Evolutionary conservation across 176 grass and related monocot species (phyloP).

Genomic region (Phragmites australis): DNA sequence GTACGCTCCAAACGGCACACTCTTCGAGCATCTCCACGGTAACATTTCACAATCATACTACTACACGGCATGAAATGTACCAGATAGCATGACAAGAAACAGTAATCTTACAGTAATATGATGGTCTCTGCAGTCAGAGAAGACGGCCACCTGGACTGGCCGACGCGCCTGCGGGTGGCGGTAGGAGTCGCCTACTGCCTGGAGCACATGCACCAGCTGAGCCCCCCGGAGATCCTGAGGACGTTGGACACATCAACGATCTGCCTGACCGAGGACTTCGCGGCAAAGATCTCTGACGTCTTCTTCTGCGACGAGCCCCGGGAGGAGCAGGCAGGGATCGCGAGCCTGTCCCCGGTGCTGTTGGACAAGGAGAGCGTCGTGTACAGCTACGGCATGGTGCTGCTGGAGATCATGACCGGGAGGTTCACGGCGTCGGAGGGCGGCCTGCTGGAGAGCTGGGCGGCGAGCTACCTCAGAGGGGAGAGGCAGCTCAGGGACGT

Average conservation of each 20-base stretch:
- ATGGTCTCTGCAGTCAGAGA: slow-evolving; percentile 55
- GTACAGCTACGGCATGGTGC: slow-evolving; percentile 81
- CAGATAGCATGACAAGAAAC: neutral
- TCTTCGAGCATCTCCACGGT: slow-evolving; percentile 94
- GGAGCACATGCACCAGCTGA: slow-evolving; percentile 86
- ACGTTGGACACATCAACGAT: slow-evolving; percentile 68
- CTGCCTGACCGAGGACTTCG: slow-evolving; percentile 88
- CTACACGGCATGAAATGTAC: neutral
- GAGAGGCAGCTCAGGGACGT: slow-evolving; percentile 58
- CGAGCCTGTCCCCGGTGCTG: slow-evolving; percentile 14
- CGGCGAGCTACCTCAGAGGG: slow-evolving; percentile 47
- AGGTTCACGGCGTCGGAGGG: slow-evolving; percentile 56
- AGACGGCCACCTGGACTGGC: slow-evolving; percentile 75
- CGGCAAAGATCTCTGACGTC: slow-evolving; percentile 84
- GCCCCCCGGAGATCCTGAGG: slow-evolving; percentile 55
- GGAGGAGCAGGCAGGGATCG: neutral
- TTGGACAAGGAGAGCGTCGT: slow-evolving; percentile 53
- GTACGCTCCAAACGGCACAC: slow-evolving; percentile 86
- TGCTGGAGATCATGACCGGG: slow-evolving; percentile 80
- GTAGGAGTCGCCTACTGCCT: slow-evolving; percentile 82
- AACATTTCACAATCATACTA: neutral
- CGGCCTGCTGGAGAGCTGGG: slow-evolving; percentile 62
- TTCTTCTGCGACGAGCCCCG: slow-evolving; percentile 48
- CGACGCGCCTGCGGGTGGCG: slow-evolving; percentile 63
- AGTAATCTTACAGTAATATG: neutral